A percentile compares a stretch with the other conserved stretches of the same genome.
phyloP scores from a whole-genome alignment of 148 eudicot species.

The Amaranthus palmeri region DNA sequence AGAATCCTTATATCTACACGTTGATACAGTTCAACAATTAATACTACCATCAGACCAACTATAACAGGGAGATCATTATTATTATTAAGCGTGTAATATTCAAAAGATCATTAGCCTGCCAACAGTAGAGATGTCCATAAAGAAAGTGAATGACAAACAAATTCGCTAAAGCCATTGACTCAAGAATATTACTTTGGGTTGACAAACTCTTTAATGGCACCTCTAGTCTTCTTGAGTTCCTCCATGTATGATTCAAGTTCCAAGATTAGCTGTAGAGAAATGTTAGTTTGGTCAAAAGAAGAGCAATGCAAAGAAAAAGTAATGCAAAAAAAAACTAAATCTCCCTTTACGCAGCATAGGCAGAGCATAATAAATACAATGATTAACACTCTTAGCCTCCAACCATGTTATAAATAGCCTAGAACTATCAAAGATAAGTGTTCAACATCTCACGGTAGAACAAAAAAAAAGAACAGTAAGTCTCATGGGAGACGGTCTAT shows the following conservation, averaged over 20 bases:
- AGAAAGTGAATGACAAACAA: neutral
- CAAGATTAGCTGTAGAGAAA: slow-evolving; percentile 64
- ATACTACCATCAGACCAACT: neutral
- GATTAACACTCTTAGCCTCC: neutral
- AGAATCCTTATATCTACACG: slow-evolving; percentile 77
- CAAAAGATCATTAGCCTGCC: neutral
- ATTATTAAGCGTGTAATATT: neutral
- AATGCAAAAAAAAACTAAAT: neutral
- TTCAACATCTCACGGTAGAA: neutral
- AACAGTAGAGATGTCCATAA: neutral
- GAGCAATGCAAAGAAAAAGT: neutral
- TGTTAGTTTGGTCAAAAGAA: slow-evolving; percentile 8
- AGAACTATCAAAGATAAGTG: neutral
- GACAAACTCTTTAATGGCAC: slow-evolving; percentile 92
- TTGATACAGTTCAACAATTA: neutral
- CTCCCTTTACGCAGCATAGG: neutral
- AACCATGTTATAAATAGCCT: neutral
- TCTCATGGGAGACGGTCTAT: too few relatives aligned
- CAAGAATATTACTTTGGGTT: slow-evolving; percentile 74
- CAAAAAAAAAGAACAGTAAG: too few relatives aligned
- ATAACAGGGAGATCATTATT: neutral
- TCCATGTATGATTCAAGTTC: slow-evolving; percentile 85
- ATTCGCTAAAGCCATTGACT: neutral
- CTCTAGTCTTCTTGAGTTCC: slow-evolving; percentile 86
- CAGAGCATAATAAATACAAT: neutral